Conservation (phyloP, 176 grass and related monocot genomes). For the Pontederia paniculata region DNA sequence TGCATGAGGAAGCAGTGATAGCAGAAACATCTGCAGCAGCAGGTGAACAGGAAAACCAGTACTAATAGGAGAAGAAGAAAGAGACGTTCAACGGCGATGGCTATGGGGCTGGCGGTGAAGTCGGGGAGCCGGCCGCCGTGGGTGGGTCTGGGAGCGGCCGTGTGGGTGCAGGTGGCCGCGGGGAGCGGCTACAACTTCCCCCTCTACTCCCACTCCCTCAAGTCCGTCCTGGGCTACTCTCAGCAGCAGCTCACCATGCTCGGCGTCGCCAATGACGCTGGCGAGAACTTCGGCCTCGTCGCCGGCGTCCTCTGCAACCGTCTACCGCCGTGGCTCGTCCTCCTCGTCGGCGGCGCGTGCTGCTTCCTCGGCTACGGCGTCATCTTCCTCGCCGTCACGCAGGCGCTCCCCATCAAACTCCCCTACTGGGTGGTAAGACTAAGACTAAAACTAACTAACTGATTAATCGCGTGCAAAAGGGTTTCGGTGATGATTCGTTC, state of each 20-base stretch:
- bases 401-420: slow-evolving; percentile 40
- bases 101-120: slow-evolving; percentile 32
- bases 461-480: not conserved
- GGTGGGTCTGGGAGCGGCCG: slow-evolving; percentile 80
- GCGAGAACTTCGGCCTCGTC: slow-evolving; percentile 77
- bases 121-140: slow-evolving; percentile 71
- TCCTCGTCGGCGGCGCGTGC: slow-evolving; percentile 59
- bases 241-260: slow-evolving; percentile 73
- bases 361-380: slow-evolving; percentile 72
- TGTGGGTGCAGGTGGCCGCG: slow-evolving; percentile 84
- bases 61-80: not conserved
- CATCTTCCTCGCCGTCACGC: slow-evolving; percentile 73
- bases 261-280: slow-evolving; percentile 82
- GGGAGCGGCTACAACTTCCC: slow-evolving; percentile 78
- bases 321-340: slow-evolving; percentile 59
- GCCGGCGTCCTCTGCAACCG: slow-evolving; percentile 61
- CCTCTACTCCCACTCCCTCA: slow-evolving; percentile 70
- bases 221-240: slow-evolving; percentile 50
- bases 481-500: not conserved
- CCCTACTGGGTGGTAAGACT: slow-evolving; percentile 65
- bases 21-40: too few relatives aligned
- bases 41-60: too few relatives aligned
- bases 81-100: not conserved
- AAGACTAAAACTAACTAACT: too few relatives aligned
- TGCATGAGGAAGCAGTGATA: too few relatives aligned